phyloP scores from a whole-genome alignment of 495 filamentous ascomycete species.

The Penicillium waksmanii region DNA sequence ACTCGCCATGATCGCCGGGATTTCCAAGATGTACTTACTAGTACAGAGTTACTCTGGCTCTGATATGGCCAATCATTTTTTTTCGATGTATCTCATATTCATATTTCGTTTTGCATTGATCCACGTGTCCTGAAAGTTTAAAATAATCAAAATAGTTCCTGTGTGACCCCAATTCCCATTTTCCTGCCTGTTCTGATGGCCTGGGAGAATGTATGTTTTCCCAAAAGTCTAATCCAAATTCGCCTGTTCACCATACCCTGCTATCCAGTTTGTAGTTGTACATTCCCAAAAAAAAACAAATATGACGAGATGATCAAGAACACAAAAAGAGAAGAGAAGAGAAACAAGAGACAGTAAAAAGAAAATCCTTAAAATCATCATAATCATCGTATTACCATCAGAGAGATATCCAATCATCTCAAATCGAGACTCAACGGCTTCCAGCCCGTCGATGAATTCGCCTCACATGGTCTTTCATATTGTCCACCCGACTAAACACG shows the following conservation, averaged over 20 bases:
- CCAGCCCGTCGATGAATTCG: slow-evolving; percentile 45
- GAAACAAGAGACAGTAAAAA: not conserved
- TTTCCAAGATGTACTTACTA: no score
- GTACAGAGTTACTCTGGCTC: no score
- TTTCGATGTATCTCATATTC: no score
- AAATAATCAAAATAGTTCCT: not conserved
- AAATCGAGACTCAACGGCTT: slow-evolving; percentile 11
- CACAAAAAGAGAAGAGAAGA: not conserved
- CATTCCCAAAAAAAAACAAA: slow-evolving; percentile 5
- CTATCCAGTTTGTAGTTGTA: slow-evolving; percentile 5
- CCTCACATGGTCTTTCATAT: slow-evolving; percentile 64
- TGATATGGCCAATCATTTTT: no score
- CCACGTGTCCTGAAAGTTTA: not conserved
- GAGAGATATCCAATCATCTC: not conserved
- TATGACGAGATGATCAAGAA: not conserved
- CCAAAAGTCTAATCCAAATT: not conserved
- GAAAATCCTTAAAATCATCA: not conserved
- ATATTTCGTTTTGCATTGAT: not conserved
- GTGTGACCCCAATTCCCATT: not conserved
- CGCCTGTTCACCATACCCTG: slow-evolving; percentile 2
- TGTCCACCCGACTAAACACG: slow-evolving; percentile 66
- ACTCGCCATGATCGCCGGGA: no score
- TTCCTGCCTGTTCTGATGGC: not conserved
- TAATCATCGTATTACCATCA: not conserved
- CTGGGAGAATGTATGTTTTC: not conserved